Percentiles rank a stretch among this genome's conserved stretches.
Conservation (phyloP, 805 yeast genomes). For the Kluyveromyces aestuarii region DNA sequence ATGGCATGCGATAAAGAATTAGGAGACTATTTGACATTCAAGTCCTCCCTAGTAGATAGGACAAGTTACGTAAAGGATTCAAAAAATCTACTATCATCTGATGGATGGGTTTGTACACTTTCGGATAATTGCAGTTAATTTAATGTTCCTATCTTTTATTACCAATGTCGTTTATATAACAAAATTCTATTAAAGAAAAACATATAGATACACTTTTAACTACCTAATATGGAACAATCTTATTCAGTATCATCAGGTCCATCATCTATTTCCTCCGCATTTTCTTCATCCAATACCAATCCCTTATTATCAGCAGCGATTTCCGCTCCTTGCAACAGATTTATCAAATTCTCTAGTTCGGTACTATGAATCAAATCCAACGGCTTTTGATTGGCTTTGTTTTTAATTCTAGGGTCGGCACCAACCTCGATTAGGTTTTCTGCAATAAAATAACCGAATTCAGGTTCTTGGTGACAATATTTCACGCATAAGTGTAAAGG, state of each 20-base stretch:
- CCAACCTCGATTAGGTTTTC: slow-evolving; percentile 89
- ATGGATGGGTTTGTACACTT: slow-evolving; percentile 39
- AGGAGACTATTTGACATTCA: slow-evolving; percentile 27
- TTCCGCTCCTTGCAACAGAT: slow-evolving; percentile 74
- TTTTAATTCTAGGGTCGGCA: slow-evolving; percentile 60
- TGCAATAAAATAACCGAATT: slow-evolving; percentile 67
- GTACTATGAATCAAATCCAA: slow-evolving; percentile 53
- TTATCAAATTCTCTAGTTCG: slow-evolving; percentile 47
- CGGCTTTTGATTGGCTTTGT: slow-evolving; percentile 63
- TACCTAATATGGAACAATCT: too few species aligned
- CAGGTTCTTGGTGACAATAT: slow-evolving; percentile 72
- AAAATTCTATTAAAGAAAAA: background rate
- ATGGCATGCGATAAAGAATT: slow-evolving; percentile 1
- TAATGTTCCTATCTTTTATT: background rate
- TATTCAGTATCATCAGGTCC: slow-evolving; percentile 14
- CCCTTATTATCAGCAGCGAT: slow-evolving; percentile 43
- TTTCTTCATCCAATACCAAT: slow-evolving; percentile 28
- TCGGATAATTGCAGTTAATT: slow-evolving; percentile 33
- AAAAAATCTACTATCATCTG: slow-evolving; percentile 23
- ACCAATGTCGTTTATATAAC: background rate
- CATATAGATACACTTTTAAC: background rate
- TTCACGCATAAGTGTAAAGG: slow-evolving; percentile 83
- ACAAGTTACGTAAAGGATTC: slow-evolving; percentile 23
- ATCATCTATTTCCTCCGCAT: slow-evolving; percentile 31
- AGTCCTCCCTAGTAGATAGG: slow-evolving; percentile 23